Evolutionary conservation across 768 basidiomycete genomes (phyloP), one percentile per base, ranked within the genome.

Genomic region (Tylopilus cervinicoccineus): DNA sequence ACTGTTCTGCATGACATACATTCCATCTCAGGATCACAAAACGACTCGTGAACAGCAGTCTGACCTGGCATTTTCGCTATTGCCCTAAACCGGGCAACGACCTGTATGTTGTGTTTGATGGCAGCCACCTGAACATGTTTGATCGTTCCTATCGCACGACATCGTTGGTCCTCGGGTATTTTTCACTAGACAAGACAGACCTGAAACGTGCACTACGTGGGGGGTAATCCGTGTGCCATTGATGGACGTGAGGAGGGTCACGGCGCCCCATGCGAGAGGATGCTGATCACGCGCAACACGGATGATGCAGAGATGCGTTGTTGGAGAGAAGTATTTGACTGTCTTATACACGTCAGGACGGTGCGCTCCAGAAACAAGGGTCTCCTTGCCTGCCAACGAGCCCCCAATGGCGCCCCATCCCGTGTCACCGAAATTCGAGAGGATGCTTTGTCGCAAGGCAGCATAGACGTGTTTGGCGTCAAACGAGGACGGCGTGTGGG

Each of bases 261-360:
- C 59, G 0, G 83, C 87, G 0, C 80, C 90, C 88, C 88, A 90
- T 0, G 88, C 86, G 29, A 86, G 78, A 5, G 76, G 77, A 60
- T 90, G 82, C 49, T 88, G 87, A 43, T 90, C 88, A 45, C 93
- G 74, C 26, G 85, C 85, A 24, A 93, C 87, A 36, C 92, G 86
- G 36, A 94, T 79, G 60, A 95, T 93, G 57, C 86, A 89, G 0
- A 93, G 72, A 53, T 84, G 83, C 3, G 91, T 94, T 13, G 76
- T 77, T 0, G 90, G 86, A 0, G 92, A 93, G 56, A 83, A 89
- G 58, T 94, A 94, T 65, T 93, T 91, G 47, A 94, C 93, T 93
- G 57, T 36, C 27, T 6, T 10, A 2, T 26, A 17, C 4, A 13
- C 4, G 29, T 62, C 33, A 56, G 16, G 14, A 41, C 6, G 2